Base-by-base conservation (phyloP, 2,329 filamentous ascomycete species). In the Penicillium glabrum region DNA sequence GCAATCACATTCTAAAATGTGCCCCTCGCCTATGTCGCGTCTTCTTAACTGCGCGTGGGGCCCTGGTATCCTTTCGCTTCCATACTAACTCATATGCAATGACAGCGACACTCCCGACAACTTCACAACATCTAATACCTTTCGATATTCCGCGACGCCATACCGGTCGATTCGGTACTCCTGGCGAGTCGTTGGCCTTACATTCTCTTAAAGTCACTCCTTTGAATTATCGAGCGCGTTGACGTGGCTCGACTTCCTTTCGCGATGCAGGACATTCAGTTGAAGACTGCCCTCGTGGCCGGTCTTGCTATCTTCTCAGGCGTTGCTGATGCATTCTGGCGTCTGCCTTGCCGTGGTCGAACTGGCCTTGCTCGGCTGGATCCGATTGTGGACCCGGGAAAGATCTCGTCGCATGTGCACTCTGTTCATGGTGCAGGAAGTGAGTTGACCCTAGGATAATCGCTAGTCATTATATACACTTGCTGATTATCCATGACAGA, bases 301-400 rank as follows among this genome's bases (percentile, higher is more conserved):
- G 61, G 60, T 46, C 44, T 72, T 41, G 60, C 67, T 33, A 55
- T 76, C 56, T 70, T 73, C 19, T 64, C 69, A 4, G 59, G 62
- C 29, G 60, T 67, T 44, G 81, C 80, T 46, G 70, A 82, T 65
- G 92, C 89, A 58, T 96, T 96, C 76, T 96, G 90, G 90, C 90
- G 92, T 71, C 89, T 96, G 83, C 89, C 91, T 67, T 96, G 91
- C 75, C 88, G 85, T 64, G 87, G 86, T 54, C 82, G 83, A 46
- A 80, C 86, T 62, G 90, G 86, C 60, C 72, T 90, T 56, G 89
- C 86, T 49, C 85, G 90, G 56, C 80, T 96, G 41, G 91, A 96
- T 70, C 91, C 91, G 19, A 80, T 96, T 54, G 81, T 95, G 54
- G 81, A 85, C 57, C 83, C 82, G 3, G 87, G 85, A 49, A 65